These are phyloP conservation scores for Cryptosporidium muris DNA, from an alignment of 169 alveolate genomes.

Conservation along the genomic window DNA sequence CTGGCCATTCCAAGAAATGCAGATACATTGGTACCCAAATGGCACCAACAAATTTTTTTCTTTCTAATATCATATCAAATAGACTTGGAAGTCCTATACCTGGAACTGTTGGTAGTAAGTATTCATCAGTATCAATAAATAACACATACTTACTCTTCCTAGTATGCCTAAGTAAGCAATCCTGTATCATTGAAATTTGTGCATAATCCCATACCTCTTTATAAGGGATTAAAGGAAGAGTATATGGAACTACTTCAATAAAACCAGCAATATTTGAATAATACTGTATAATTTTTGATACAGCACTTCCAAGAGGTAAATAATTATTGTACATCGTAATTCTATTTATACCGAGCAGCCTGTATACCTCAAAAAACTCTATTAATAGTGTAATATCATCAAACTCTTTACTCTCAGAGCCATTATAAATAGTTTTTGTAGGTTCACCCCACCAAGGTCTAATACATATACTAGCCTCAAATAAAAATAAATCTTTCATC, in stretches of 20 bases:
- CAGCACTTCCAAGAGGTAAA: conserved; percentile 17
- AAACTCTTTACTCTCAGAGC: background rate
- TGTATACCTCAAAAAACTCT: conserved; percentile 41
- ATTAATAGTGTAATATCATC: conserved; percentile 19
- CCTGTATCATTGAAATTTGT: conserved; percentile 58
- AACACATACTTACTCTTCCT: conserved; percentile 26
- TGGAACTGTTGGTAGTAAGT: conserved; percentile 27
- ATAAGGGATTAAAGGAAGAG: conserved; percentile 45
- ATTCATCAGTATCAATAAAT: conserved; percentile 64
- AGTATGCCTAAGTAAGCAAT: conserved; percentile 38
- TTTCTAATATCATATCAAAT: conserved; percentile 7
- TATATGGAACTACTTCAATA: conserved; percentile 31
- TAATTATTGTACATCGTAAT: conserved; percentile 39
- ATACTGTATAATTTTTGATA: conserved; percentile 14
- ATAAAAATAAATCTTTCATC: too few relatives aligned
- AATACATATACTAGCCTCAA: conserved; percentile 42
- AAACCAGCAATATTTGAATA: conserved; percentile 9
- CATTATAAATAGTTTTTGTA: background rate
- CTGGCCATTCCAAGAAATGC: conserved; percentile 63
- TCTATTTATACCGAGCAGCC: conserved; percentile 10
- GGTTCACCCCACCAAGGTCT: conserved; percentile 73
- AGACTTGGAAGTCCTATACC: background rate
- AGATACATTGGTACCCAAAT: conserved; percentile 67
- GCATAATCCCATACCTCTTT: conserved; percentile 71
- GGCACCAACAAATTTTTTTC: conserved; percentile 30